These are phyloP conservation scores for Plenodomus biglobosus DNA, from an alignment of 2,329 filamentous ascomycete genomes.

Conservation along the genomic window DNA sequence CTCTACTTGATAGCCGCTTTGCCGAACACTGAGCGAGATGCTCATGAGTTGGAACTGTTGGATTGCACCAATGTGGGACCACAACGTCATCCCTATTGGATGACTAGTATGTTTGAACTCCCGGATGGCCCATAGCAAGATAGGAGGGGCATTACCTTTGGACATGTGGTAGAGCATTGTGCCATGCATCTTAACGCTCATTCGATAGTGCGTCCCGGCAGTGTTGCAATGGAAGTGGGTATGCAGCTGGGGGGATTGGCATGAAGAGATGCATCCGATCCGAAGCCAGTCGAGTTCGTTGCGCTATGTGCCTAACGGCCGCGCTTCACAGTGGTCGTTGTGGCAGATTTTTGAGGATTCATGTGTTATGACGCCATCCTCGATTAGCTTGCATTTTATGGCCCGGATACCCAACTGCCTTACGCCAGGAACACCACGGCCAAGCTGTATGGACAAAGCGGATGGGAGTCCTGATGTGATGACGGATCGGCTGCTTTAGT, in stretches of 20 bases:
- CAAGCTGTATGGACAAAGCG: background rate
- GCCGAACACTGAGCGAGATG: conserved; percentile 16
- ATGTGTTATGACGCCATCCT: conserved; percentile 32
- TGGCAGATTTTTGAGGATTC: conserved; percentile 22
- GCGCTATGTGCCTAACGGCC: conserved; percentile 30
- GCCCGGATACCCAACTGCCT: background rate
- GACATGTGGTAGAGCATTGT: conserved; percentile 21
- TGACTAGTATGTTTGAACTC: background rate
- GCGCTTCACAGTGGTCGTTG: conserved; percentile 27
- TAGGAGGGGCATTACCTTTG: background rate
- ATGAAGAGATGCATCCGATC: background rate
- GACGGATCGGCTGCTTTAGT: conserved; percentile 10
- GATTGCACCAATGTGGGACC: conserved; percentile 13
- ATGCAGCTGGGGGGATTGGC: conserved; percentile 11
- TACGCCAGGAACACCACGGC: background rate
- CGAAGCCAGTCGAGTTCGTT: conserved; percentile 9
- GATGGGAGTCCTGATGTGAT: conserved; percentile 1
- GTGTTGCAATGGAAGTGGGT: conserved; percentile 29
- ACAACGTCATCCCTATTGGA: conserved; percentile 21
- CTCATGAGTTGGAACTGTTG: conserved; percentile 19
- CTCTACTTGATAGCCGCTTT: conserved; percentile 14
- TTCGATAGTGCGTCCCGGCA: conserved; percentile 16
- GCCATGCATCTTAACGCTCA: conserved; percentile 23
- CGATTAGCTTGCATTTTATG: too few relatives aligned
- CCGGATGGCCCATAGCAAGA: too few relatives aligned